phyloP scores from a whole-genome alignment of 768 basidiomycete genomes.

The Terana coerulea region DNA sequence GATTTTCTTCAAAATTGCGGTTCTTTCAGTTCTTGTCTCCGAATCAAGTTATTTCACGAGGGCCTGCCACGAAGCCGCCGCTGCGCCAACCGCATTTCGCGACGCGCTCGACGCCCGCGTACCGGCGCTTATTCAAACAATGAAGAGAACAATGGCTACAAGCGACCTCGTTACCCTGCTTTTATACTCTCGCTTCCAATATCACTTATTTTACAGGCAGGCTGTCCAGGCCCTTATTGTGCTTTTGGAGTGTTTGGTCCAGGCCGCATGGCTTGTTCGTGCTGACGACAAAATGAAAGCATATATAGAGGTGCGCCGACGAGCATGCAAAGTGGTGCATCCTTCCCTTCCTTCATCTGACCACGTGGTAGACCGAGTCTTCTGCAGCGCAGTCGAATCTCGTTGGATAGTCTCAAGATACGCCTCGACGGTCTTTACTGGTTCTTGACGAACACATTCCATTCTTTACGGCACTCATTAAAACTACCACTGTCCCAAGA shows the following conservation, averaged over 20 bases:
- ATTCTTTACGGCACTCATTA: background rate
- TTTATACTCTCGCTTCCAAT: conserved; percentile 1
- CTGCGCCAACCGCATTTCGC: no score
- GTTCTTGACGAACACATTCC: background rate
- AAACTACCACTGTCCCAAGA: conserved; percentile 28
- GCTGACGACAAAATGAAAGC: background rate
- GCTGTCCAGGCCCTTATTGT: background rate
- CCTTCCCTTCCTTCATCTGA: background rate
- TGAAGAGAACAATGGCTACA: conserved; percentile 1
- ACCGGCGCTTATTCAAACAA: background rate
- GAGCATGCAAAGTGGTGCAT: no score
- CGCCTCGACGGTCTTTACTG: conserved; percentile 1
- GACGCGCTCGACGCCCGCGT: no score
- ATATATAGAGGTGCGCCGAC: background rate
- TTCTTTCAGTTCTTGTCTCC: no score
- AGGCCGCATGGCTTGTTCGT: background rate
- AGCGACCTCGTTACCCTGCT: conserved; percentile 1
- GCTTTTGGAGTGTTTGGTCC: background rate
- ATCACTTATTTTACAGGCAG: no score
- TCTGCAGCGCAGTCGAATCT: conserved; percentile 3
- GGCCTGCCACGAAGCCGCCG: no score
- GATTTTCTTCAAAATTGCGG: no score
- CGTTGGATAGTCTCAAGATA: background rate
- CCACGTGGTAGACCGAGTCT: no score
- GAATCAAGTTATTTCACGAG: no score